These are phyloP conservation scores for Naumovozyma castellii DNA, from an alignment of 805 yeast species.

Conservation along the genomic window DNA sequence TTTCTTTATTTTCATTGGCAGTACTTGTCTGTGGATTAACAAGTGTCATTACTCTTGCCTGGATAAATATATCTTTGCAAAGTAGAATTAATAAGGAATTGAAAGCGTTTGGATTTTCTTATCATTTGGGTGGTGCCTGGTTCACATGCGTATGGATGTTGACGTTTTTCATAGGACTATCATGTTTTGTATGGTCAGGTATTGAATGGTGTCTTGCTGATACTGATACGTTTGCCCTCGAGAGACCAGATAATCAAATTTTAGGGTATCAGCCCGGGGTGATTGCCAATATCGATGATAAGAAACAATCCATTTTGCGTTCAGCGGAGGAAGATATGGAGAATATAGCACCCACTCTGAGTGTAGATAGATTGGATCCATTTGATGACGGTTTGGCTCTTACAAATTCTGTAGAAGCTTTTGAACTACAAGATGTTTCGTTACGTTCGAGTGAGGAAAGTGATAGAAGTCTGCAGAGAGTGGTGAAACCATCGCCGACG, in stretches of 20 bases:
- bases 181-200: slow-evolving; percentile 27
- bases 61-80: slow-evolving; percentile 14
- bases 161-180: slow-evolving; percentile 13
- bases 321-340: background rate
- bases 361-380: background rate
- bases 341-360: background rate
- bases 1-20: slow-evolving; percentile 18
- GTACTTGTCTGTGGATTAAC: slow-evolving; percentile 17
- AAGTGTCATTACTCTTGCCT: slow-evolving; percentile 10
- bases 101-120: slow-evolving; percentile 21
- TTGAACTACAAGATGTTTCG: slow-evolving; percentile 18
- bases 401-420: slow-evolving; percentile 5
- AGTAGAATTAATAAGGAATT: slow-evolving; percentile 18
- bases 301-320: background rate
- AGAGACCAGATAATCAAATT: slow-evolving; percentile 8
- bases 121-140: slow-evolving; percentile 21
- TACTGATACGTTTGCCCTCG: slow-evolving; percentile 6
- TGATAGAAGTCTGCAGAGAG: slow-evolving; percentile 7
- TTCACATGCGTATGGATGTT: slow-evolving; percentile 17
- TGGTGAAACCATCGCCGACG: slow-evolving; percentile 19
- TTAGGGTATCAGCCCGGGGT: slow-evolving; percentile 11
- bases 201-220: slow-evolving; percentile 28
- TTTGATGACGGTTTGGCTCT: background rate
- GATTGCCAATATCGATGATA: background rate
- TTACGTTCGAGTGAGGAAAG: slow-evolving; percentile 13